phyloP scores from a whole-genome alignment of 23 red algal genomes.

The Agarophyton chilense region DNA sequence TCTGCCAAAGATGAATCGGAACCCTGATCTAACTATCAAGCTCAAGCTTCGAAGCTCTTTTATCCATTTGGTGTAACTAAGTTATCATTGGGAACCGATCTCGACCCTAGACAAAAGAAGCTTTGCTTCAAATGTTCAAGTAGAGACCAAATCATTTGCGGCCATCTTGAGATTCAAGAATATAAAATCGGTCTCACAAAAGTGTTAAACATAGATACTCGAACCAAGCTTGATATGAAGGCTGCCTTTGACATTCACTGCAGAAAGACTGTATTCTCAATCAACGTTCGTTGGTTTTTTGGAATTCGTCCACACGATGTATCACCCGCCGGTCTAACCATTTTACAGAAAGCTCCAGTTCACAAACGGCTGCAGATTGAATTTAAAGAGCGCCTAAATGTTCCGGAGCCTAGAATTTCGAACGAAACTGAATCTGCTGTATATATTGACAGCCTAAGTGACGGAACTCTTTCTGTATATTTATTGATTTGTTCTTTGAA shows the following conservation, averaged over 20 bases:
- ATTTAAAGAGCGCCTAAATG: constrained; percentile 12
- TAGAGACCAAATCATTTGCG: constrained; percentile 76
- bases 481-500: too few species aligned
- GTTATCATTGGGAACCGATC: constrained; percentile 73
- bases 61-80: constrained; percentile 67
- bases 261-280: constrained; percentile 29
- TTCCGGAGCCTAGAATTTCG: constrained; percentile 51
- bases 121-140: constrained; percentile 65
- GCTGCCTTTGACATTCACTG: constrained; percentile 52
- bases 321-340: constrained; percentile 16
- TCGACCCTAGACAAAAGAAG: constrained; percentile 53
- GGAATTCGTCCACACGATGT: constrained; percentile 17
- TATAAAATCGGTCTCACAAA: constrained; percentile 64
- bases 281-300: constrained; percentile 42
- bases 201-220: constrained; percentile 52
- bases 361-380: constrained; percentile 41
- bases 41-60: constrained; percentile 77
- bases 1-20: constrained; percentile 4
- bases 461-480: too few species aligned
- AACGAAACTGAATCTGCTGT: constrained; percentile 25
- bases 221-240: constrained; percentile 39
- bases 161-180: constrained; percentile 44
- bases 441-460: too few species aligned
- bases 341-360: constrained; percentile 21
- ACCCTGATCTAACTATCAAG: constrained; percentile 46